phyloP scores from a whole-genome alignment of 2,329 filamentous ascomycete species.

The Phyllosticta capitalensis region DNA sequence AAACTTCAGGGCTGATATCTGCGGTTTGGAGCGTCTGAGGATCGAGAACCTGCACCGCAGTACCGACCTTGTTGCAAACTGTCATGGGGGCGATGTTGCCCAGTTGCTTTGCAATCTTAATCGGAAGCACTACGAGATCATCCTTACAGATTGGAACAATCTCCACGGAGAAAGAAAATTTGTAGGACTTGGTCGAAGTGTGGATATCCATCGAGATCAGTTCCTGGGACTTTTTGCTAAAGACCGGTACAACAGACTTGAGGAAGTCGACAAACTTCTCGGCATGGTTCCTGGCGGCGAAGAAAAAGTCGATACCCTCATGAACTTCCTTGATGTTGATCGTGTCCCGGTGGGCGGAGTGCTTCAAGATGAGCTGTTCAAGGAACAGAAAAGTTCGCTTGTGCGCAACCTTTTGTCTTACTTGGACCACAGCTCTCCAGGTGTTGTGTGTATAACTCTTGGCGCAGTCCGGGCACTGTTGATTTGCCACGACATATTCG shows the following conservation, averaged over 20 bases:
- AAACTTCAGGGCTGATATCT: conserved; percentile 71
- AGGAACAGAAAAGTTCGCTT: conserved; percentile 79
- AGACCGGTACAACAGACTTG: conserved; percentile 67
- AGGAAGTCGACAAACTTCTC: conserved; percentile 90
- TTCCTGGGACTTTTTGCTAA: conserved; percentile 77
- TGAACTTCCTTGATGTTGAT: conserved; percentile 98
- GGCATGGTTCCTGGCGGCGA: conserved; percentile 77
- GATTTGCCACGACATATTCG: conserved; percentile 77
- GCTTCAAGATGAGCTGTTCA: conserved; percentile 93
- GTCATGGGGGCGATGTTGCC: conserved; percentile 84
- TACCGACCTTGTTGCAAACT: conserved; percentile 82
- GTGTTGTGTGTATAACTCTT: conserved; percentile 97
- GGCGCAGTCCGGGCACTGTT: conserved; percentile 89
- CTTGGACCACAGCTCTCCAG: conserved; percentile 88
- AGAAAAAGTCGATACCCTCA: conserved; percentile 95
- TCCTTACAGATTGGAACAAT: conserved; percentile 95
- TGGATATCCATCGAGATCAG: conserved; percentile 90
- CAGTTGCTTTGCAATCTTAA: conserved; percentile 75
- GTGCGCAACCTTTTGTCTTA: conserved; percentile 92
- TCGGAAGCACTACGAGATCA: conserved; percentile 85
- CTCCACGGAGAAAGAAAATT: conserved; percentile 85
- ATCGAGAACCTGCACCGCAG: conserved; percentile 80
- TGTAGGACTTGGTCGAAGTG: conserved; percentile 84
- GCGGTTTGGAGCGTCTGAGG: conserved; percentile 84
- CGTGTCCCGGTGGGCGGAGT: conserved; percentile 80